These are phyloP conservation scores for Solanum chiquidenum DNA, from an alignment of 257 asterid species.

Conservation along the genomic window DNA sequence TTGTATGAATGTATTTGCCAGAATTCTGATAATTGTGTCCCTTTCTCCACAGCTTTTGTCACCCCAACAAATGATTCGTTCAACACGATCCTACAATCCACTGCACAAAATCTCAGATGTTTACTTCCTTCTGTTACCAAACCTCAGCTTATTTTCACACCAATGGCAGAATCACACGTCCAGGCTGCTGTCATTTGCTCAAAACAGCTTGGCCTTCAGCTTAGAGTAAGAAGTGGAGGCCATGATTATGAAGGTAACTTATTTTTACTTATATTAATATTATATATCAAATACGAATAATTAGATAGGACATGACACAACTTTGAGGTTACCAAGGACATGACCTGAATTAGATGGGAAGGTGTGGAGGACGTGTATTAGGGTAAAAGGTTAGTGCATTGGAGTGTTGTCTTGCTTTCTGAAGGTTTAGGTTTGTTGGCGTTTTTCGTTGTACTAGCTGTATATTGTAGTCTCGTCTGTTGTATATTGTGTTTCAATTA, in stretches of 20 bases:
- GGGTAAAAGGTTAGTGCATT: background rate
- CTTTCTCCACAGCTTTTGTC: constrained; percentile 13
- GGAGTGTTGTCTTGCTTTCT: background rate
- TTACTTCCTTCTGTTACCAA: constrained; percentile 15
- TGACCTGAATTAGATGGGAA: no score
- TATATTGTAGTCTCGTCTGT: background rate
- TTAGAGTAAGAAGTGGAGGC: constrained; percentile 26
- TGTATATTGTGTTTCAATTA: background rate
- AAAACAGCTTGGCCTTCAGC: constrained; percentile 13
- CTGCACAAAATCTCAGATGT: constrained; percentile 28
- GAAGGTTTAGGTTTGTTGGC: background rate
- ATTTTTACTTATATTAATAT: background rate
- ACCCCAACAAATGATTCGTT: constrained; percentile 17
- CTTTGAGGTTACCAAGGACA: no score
- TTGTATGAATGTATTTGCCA: constrained; percentile 15
- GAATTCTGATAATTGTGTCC: constrained; percentile 15
- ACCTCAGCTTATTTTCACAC: constrained; percentile 27
- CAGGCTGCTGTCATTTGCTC: constrained; percentile 27
- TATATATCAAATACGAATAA: background rate
- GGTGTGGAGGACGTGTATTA: no score
- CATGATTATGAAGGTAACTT: constrained; percentile 16
- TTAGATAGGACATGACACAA: no score
- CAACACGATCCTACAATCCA: constrained; percentile 7
- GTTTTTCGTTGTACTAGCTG: background rate
- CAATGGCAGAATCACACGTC: constrained; percentile 21